Conservation (phyloP, 306 rosid genomes). For the Erythrophleum fordii region DNA sequence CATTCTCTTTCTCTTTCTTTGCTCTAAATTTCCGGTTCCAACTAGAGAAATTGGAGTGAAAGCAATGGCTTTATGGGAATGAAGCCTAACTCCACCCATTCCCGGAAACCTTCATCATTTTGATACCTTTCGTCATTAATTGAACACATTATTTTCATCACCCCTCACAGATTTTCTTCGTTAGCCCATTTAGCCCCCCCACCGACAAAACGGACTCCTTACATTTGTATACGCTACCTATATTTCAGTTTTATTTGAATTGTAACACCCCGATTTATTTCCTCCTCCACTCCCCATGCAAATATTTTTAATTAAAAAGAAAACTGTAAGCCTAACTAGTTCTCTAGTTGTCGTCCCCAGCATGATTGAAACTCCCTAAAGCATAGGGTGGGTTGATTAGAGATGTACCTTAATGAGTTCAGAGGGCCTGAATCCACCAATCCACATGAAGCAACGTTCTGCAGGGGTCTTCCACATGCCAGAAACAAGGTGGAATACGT, state of each 20-base stretch:
- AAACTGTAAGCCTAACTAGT: background rate
- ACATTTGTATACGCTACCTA: slow-evolving; percentile 22
- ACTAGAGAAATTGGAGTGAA: slow-evolving; percentile 43
- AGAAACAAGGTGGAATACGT: slow-evolving; percentile 81
- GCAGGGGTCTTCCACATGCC: slow-evolving; percentile 98
- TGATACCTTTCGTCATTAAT: slow-evolving; percentile 52
- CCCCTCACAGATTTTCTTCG: slow-evolving; percentile 30
- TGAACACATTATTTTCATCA: slow-evolving; percentile 29
- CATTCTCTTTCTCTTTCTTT: slow-evolving; percentile 39
- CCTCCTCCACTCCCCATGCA: slow-evolving; percentile 1
- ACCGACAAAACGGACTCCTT: slow-evolving; percentile 45
- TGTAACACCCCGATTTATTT: too few relatives aligned
- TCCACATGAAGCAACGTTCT: slow-evolving; percentile 97
- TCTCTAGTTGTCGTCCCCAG: background rate
- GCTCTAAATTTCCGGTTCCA: slow-evolving; percentile 27
- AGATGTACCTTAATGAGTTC: slow-evolving; percentile 82
- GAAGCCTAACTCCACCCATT: slow-evolving; percentile 58
- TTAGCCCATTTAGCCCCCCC: background rate
- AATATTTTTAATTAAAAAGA: background rate
- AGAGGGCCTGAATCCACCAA: slow-evolving; percentile 91
- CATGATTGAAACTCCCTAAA: too few relatives aligned
- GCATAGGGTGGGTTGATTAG: too few relatives aligned
- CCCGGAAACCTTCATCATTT: slow-evolving; percentile 45
- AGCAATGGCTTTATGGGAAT: slow-evolving; percentile 45
- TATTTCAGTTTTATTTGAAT: too few relatives aligned